Conservation (phyloP, 192 early-diverging fungal species). For the Geranomyces michiganensis region DNA sequence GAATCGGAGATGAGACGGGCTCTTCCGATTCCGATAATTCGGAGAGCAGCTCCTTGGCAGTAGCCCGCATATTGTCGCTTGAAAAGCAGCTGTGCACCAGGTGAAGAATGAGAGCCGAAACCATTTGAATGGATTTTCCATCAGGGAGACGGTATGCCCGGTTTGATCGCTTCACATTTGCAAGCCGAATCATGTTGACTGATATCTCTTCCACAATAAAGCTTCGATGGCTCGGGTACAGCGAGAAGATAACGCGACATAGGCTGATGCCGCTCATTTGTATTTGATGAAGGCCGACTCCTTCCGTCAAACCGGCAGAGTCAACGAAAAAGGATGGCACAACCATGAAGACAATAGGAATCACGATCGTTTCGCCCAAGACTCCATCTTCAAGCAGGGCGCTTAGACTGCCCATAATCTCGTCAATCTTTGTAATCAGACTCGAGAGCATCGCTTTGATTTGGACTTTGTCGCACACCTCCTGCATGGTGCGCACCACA, state of each 20-base stretch:
- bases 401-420: slow-evolving; percentile 16
- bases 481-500: background rate
- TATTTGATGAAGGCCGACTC: slow-evolving; percentile 34
- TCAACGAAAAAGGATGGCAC: slow-evolving; percentile 44
- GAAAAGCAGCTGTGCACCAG: slow-evolving; percentile 62
- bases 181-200: slow-evolving; percentile 70
- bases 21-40: background rate
- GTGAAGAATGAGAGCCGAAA: slow-evolving; percentile 72
- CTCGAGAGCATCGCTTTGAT: background rate
- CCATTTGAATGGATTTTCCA: slow-evolving; percentile 71
- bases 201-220: slow-evolving; percentile 91
- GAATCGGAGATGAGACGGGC: background rate
- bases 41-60: background rate
- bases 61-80: background rate
- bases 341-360: slow-evolving; percentile 23
- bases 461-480: background rate
- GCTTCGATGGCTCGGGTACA: slow-evolving; percentile 61
- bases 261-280: slow-evolving; percentile 35
- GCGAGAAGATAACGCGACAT: slow-evolving; percentile 51
- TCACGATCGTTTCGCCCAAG: slow-evolving; percentile 15
- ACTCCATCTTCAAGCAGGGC: background rate
- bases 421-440: slow-evolving; percentile 8
- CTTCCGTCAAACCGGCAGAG: background rate
- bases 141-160: slow-evolving; percentile 62
- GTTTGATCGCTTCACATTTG: slow-evolving; percentile 53